phyloP scores from a whole-genome alignment of 306 rosid species.

The Myrica gale region DNA sequence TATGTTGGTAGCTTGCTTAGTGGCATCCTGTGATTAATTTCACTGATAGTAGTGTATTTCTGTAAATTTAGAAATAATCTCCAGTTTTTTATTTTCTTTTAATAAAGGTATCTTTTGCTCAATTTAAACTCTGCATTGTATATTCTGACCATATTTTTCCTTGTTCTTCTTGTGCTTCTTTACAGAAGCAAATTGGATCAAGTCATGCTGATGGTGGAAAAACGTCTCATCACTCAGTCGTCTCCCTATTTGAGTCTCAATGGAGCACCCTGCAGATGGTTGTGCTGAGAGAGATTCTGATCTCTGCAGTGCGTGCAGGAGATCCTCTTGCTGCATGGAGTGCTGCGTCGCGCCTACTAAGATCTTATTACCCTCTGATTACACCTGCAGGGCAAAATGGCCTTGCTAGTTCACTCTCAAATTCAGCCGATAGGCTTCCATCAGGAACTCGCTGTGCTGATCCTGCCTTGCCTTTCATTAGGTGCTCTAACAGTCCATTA shows the following conservation, averaged over 20 bases:
- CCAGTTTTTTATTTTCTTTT: neutral
- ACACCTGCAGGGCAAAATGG: conserved; percentile 95
- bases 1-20: conserved; percentile 5
- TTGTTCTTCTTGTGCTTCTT: conserved; percentile 28
- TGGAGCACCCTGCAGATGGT: conserved; percentile 99
- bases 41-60: neutral
- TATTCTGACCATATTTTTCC: conserved; percentile 15
- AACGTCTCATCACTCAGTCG: conserved; percentile 75
- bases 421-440: conserved; percentile 86
- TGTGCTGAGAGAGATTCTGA: conserved; percentile 85
- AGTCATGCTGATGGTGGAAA: conserved; percentile 63
- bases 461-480: conserved; percentile 89
- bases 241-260: conserved; percentile 85
- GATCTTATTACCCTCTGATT: conserved; percentile 91
- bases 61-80: neutral
- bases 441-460: conserved; percentile 90
- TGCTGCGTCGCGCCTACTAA: conserved; percentile 89
- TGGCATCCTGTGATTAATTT: neutral
- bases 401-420: conserved; percentile 87
- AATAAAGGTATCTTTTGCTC: neutral
- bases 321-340: conserved; percentile 99
- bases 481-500: conserved; percentile 44
- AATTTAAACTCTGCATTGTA: conserved; percentile 2
- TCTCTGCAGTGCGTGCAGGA: conserved; percentile 93
- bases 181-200: conserved; percentile 68